Percentiles rank a stretch among this genome's conserved stretches.
Evolutionary conservation across 495 filamentous ascomycete species (phyloP).

Genomic region (Aspergillus kassunensis): DNA sequence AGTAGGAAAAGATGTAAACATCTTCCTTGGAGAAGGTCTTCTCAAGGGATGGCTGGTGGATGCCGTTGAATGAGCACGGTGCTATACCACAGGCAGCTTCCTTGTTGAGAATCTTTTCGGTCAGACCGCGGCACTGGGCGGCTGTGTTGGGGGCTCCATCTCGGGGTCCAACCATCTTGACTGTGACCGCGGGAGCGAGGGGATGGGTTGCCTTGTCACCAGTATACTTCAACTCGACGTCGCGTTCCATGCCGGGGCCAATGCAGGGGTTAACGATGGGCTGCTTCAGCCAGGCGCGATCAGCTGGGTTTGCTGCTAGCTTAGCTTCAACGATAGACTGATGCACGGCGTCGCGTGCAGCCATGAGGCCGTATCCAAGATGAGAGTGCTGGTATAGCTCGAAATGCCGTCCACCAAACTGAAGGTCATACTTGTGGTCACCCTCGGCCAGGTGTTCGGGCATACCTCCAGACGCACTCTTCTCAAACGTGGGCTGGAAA

Average conservation of each 20-base stretch:
- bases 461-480: slow-evolving; percentile 72
- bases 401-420: slow-evolving; percentile 87
- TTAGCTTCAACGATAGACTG: slow-evolving; percentile 62
- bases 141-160: slow-evolving; percentile 53
- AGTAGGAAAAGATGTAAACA: slow-evolving; percentile 95
- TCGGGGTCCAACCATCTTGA: slow-evolving; percentile 83
- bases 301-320: slow-evolving; percentile 42
- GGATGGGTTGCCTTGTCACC: slow-evolving; percentile 48
- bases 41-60: slow-evolving; percentile 87
- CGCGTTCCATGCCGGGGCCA: slow-evolving; percentile 66
- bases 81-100: slow-evolving; percentile 74
- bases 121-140: slow-evolving; percentile 83
- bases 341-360: slow-evolving; percentile 83
- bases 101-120: slow-evolving; percentile 88
- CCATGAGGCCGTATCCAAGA: slow-evolving; percentile 95
- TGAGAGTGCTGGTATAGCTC: slow-evolving; percentile 98
- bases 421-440: slow-evolving; percentile 93
- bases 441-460: slow-evolving; percentile 80
- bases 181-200: slow-evolving; percentile 55
- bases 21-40: slow-evolving; percentile 93
- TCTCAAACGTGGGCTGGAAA: slow-evolving; percentile 90
- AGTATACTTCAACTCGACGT: slow-evolving; percentile 61
- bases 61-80: slow-evolving; percentile 95
- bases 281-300: slow-evolving; percentile 53
- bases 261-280: slow-evolving; percentile 88